Evolutionary conservation across 305 asterid species (phyloP), one percentile per base, ranked within the genome.

Genomic region (Vinca major): DNA sequence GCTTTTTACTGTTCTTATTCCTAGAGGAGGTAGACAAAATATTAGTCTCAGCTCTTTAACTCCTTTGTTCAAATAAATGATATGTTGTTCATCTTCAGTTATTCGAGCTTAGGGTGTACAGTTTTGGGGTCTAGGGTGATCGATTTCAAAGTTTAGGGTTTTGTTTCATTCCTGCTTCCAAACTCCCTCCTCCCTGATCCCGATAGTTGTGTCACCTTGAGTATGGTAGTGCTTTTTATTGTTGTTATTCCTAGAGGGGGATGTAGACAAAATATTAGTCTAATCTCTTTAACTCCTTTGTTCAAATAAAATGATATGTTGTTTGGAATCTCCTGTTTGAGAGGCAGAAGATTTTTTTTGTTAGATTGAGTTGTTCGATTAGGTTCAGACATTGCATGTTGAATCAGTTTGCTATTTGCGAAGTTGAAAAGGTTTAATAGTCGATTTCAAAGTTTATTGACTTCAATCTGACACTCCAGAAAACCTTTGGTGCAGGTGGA

Each of bases 401-500:
- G 61, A 65, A 48, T 39, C 41, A 54, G 47, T 12, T 36, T 7
- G 48, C 40, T 7, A 39, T 39, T 55, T 11, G 12, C 20, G 14
- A 19, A 37, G 12, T 49, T 68, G 40, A 41, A 13, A 20, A 21
- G 40, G 54, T 56, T 65, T 4, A 7, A 8, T 7, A 3, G 13
- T 41, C 17, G 17, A 2, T 65, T 72, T 51, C 26, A 39, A 17
- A 11, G 4, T 58, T 19, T 13, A 20, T 39, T 37, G 20, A 45
- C 53, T 17, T n/a, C 14, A 16, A 40, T 19, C 47, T 64, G 60
- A 64, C 49, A 12, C n/a, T 63, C 68, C 26, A 39, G 64, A 7
- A 73, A 58, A 33, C 33, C 75, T 72, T 55, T 58, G 36, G 75
- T 71, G 51, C 75, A 92, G 97, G 91, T 88, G 70, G 97, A 88